phyloP scores from a whole-genome alignment of 2,329 filamentous ascomycete genomes.

The Cylindrodendrum hubeiense region DNA sequence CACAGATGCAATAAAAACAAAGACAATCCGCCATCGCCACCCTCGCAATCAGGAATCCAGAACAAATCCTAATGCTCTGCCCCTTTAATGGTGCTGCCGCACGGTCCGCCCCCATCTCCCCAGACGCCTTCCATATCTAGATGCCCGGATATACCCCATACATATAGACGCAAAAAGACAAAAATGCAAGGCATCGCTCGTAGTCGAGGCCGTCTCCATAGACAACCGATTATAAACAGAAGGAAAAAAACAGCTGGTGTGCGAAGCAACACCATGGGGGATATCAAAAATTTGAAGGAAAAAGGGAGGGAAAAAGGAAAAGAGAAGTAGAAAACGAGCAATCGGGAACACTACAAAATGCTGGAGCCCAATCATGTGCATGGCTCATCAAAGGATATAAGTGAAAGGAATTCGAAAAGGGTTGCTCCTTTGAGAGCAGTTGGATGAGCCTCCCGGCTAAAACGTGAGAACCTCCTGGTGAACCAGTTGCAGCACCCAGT shows the following conservation, averaged over 20 bases:
- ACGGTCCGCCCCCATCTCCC: conserved; percentile 16
- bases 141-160: conserved; percentile 33
- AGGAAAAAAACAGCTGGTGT: conserved; percentile 27
- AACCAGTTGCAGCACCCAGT: conserved; percentile 68
- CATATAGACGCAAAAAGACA: conserved; percentile 24
- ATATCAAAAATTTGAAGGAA: conserved; percentile 39
- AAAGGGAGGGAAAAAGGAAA: conserved; percentile 20
- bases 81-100: not conserved
- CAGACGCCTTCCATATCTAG: conserved; percentile 42
- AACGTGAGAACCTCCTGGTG: conserved; percentile 66
- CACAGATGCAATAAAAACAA: conserved; percentile 2
- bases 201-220: conserved; percentile 11
- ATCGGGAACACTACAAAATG: not conserved
- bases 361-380: conserved; percentile 7
- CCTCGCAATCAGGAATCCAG: conserved; percentile 18
- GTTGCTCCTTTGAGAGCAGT: conserved; percentile 3
- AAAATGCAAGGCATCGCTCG: conserved; percentile 39
- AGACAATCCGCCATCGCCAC: conserved; percentile 8
- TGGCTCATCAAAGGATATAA: conserved; percentile 10
- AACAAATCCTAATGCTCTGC: conserved; percentile 12
- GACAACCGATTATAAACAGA: conserved; percentile 20
- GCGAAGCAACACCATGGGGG: conserved; percentile 30
- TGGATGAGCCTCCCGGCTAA: conserved; percentile 31
- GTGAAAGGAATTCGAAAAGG: conserved; percentile 1
- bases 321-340: conserved; percentile 1